Percentiles rank a stretch among this genome's conserved stretches.
Evolutionary conservation across 352 stramenopile species (phyloP).

Genomic region (Aphanomyces invadans): DNA sequence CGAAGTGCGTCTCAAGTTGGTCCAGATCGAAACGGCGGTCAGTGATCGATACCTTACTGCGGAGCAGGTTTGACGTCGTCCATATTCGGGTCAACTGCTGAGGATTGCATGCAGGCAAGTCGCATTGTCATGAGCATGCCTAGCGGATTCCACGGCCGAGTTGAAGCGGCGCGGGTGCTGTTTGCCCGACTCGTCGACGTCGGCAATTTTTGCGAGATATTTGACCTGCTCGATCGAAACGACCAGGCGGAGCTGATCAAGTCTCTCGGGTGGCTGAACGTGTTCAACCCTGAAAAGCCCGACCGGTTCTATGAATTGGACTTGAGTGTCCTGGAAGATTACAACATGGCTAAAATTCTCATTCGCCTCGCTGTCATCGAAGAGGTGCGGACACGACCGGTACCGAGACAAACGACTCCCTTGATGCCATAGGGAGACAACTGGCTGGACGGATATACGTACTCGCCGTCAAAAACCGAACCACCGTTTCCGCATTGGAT

Average conservation of each 20-base stretch:
- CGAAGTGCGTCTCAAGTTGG: slow-evolving; percentile 69
- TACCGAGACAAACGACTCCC: no score
- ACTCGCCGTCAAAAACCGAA: slow-evolving; percentile 23
- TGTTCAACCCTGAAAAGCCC: slow-evolving; percentile 65
- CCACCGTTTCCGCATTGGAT: slow-evolving; percentile 15
- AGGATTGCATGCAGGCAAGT: slow-evolving; percentile 33
- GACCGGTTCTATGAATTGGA: slow-evolving; percentile 72
- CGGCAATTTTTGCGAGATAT: slow-evolving; percentile 44
- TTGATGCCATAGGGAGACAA: slow-evolving; percentile 25
- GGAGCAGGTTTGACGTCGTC: slow-evolving; percentile 30
- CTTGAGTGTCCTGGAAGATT: slow-evolving; percentile 61
- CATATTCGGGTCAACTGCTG: not conserved
- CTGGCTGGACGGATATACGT: slow-evolving; percentile 31
- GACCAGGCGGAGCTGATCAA: slow-evolving; percentile 56
- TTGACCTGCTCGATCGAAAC: slow-evolving; percentile 32
- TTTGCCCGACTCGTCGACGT: slow-evolving; percentile 71
- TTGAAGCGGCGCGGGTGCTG: slow-evolving; percentile 62
- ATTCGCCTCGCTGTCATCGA: slow-evolving; percentile 63
- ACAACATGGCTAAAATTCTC: slow-evolving; percentile 69
- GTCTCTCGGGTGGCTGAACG: slow-evolving; percentile 77
- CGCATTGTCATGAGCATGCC: slow-evolving; percentile 75
- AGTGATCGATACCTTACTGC: slow-evolving; percentile 72
- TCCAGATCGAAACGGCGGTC: slow-evolving; percentile 71
- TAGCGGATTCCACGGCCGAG: slow-evolving; percentile 39
- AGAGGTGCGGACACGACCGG: slow-evolving; percentile 33